Evolutionary conservation across 202 grass and related monocot genomes (phyloP), one percentile per base, ranked within the genome.

Genomic region (Schoenoplectus tabernaemontani): DNA sequence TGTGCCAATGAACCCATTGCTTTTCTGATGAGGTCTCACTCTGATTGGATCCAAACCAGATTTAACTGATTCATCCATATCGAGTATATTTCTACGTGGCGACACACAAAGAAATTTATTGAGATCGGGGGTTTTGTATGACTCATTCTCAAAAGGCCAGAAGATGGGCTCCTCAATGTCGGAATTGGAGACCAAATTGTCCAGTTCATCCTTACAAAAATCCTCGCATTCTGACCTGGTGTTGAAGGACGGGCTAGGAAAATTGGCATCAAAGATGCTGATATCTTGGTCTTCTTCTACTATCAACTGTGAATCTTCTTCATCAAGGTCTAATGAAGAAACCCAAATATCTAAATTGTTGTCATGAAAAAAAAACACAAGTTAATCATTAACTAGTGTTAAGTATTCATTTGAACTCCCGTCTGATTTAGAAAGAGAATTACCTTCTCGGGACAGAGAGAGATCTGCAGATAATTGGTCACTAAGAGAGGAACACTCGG

Each of bases 211-310:
- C 68, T 73, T 13, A 32, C 41, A 50, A 13, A 64, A 48, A 43
- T n/a, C 33, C 54, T 69, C 68, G 72, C 36, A 67, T 56, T 61
- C 59, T 38, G 83, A 64, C n/a, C 17, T 68, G 50, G 79, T 44
- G 72, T 85, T 82, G 79, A 96, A 90, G 28, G 88, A 92, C 42
- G 90, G 86, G 57, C 90, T 92, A 26, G 71, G 90, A 13, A 96
- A 89, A 16, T 86, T 76, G 13, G 38, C 83, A 67, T 71, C 70
- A 33, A 90, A 81, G 39, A 68, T 48, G 64, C 79, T 69, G 7
- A 62, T 77, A 68, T 69, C 43, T 42, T n/a, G n/a, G n/a, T 87
- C 79, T 36, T 80, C 42, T 72, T 88, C 87, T 82, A 84, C 76
- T 54, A 90, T 64, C 59, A 96, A 63, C 43, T 82, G 20, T 6